These are phyloP conservation scores for Mimosa pudica DNA, from an alignment of 306 rosid species.

Conservation along the genomic window DNA sequence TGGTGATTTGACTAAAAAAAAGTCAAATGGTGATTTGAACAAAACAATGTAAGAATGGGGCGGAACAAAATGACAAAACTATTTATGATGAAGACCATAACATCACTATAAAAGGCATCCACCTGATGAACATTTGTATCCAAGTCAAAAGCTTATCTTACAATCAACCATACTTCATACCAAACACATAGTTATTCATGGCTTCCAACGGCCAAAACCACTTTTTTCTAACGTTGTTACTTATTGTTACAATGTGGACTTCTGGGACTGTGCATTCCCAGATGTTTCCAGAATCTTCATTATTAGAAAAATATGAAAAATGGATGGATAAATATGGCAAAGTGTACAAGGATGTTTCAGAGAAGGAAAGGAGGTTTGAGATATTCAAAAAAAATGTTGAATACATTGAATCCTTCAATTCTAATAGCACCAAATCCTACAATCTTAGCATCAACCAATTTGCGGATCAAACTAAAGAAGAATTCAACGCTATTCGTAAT, in stretches of 20 bases:
- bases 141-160: neutral
- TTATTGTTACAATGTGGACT: conserved; percentile 8
- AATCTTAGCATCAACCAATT: conserved; percentile 38
- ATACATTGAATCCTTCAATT: conserved; percentile 48
- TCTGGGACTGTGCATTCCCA: conserved; percentile 27
- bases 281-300: conserved; percentile 28
- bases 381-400: conserved; percentile 47
- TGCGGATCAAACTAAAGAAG: conserved; percentile 44
- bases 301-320: conserved; percentile 41
- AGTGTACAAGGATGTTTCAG: conserved; percentile 29
- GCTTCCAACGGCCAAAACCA: conserved; percentile 29
- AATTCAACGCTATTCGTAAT: conserved; percentile 31
- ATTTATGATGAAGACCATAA: neutral
- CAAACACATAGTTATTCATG: conserved; percentile 15
- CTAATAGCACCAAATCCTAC: conserved; percentile 37
- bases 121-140: conserved; percentile 2
- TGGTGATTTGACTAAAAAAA: too few species aligned
- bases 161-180: neutral
- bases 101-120: conserved; percentile 34
- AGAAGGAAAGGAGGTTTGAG: conserved; percentile 42
- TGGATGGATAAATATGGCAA: conserved; percentile 41
- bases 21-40: too few species aligned
- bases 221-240: conserved; percentile 1
- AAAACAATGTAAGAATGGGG: too few species aligned
- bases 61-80: neutral